Conservation (phyloP, 371 early-diverging fungal genomes). For the Mortierella sp. region DNA sequence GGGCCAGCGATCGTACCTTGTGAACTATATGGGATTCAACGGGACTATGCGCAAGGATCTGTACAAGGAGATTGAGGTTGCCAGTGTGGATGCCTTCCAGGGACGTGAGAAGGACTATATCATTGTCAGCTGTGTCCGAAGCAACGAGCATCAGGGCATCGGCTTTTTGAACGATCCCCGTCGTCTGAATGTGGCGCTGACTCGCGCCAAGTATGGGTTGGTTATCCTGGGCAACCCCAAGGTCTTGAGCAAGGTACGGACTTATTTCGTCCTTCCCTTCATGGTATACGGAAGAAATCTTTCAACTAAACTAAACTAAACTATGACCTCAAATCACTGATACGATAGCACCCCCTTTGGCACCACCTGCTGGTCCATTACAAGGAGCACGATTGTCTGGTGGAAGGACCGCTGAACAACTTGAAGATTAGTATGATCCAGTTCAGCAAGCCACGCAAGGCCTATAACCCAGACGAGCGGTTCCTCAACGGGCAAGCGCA, state of each 20-base stretch:
- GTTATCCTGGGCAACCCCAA: constrained; percentile 97
- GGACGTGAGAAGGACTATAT: constrained; percentile 99
- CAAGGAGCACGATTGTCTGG: constrained; percentile 91
- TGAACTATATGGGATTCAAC: constrained; percentile 93
- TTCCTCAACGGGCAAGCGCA: constrained; percentile 75
- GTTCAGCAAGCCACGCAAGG: constrained; percentile 80
- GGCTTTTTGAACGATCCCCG: constrained; percentile 98
- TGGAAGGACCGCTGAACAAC: constrained; percentile 94
- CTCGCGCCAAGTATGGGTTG: constrained; percentile 96
- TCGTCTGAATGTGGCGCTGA: constrained; percentile 98
- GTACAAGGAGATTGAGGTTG: constrained; percentile 97
- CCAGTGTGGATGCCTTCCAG: constrained; percentile 99
- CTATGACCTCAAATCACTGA: not conserved
- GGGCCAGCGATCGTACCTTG: constrained; percentile 96
- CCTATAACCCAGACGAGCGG: constrained; percentile 70
- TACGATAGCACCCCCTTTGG: constrained; percentile 90
- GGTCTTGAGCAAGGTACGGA: constrained; percentile 82
- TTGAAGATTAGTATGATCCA: constrained; percentile 89
- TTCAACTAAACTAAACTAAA: not conserved
- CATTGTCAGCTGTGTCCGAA: constrained; percentile 97
- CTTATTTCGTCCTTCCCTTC: not conserved
- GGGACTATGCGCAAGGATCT: constrained; percentile 91
- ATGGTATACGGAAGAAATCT: not conserved
- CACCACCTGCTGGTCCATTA: constrained; percentile 94
- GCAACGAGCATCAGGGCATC: constrained; percentile 97